Base-by-base conservation (phyloP, 2,329 filamentous ascomycete genomes). In the Drechmeria coniospora region DNA sequence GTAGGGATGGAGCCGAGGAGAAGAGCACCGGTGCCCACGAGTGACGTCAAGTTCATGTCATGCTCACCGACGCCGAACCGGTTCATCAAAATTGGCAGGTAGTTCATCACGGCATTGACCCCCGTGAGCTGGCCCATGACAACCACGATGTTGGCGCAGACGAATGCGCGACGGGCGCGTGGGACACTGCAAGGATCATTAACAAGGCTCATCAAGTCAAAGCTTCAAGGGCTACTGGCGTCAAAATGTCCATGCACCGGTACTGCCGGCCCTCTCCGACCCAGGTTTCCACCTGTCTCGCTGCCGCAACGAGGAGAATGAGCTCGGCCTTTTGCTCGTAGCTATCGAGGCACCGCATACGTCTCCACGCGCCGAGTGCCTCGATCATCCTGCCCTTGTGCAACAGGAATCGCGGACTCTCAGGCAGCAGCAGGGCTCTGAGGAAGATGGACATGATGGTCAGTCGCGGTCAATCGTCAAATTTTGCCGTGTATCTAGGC, bases 241-340 rank as follows among this genome's bases (percentile, higher is more conserved):
- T 80, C 53, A 81, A 68, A 53, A 81, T 78, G 45, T 82, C 76
- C 56, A 80, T 59, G 74, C 75, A 81, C 1, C 74, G 67, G 50
- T 68, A 78, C 16, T 61, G 63, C 32, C 61, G 61, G 39, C 63
- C 61, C 35, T 65, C 59, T n/a, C 48, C 44, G 7, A 66, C 57
- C 4, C 62, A 51, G 15, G 59, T 61, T 36, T 76, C 59, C 36
- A 76, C 68, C 14, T 63, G 59, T 18, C 56, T 56, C 8, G 79
- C 68, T 0, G 65, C 57, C n/a, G 63, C 60, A 33, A 73, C 72
- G 74, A 81, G 80, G 43, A 75, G 59, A 42, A 75, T 77, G 51
- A 80, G 81, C 44, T 82, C 77, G 27, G 78, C 70, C 24, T 65
- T 63, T 2, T 72, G 57, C 24, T 79, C 75, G 0, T 55, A 44